Evolutionary conservation across 2,329 filamentous ascomycete species (phyloP).

Genomic region (Cordyceps tenuipes): DNA sequence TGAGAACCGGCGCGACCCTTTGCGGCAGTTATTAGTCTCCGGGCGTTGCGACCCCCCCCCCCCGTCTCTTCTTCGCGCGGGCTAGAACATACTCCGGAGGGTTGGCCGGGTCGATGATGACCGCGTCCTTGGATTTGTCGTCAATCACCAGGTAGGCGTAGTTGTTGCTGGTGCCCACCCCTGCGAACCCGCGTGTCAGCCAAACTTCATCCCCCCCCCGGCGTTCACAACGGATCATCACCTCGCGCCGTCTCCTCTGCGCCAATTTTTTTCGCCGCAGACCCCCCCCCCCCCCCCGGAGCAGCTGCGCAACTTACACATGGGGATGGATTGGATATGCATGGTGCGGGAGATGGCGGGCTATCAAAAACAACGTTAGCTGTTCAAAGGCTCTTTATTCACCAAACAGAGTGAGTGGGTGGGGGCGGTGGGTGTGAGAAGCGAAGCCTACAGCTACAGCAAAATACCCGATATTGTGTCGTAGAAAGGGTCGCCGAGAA

Average conservation of each 20-base stretch:
- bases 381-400: no score
- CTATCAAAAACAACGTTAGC: conserved; percentile 14
- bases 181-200: conserved; percentile 32
- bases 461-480: conserved; percentile 22
- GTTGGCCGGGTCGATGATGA: conserved; percentile 74
- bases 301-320: conserved; percentile 54
- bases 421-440: background rate
- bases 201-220: conserved; percentile 3
- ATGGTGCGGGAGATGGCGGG: conserved; percentile 37
- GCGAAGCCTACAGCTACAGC: conserved; percentile 11
- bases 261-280: background rate
- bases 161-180: conserved; percentile 71
- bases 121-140: conserved; percentile 67
- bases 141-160: conserved; percentile 78
- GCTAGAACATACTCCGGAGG: conserved; percentile 59
- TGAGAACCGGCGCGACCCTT: conserved; percentile 58
- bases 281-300: no score
- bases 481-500: conserved; percentile 26
- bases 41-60: no score
- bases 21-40: no score
- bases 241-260: background rate
- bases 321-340: conserved; percentile 83
- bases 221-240: background rate
- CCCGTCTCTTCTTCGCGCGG: no score
- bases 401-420: no score